These are phyloP conservation scores for Candida hispaniensis DNA, from an alignment of 805 yeast species.

Conservation along the genomic window DNA sequence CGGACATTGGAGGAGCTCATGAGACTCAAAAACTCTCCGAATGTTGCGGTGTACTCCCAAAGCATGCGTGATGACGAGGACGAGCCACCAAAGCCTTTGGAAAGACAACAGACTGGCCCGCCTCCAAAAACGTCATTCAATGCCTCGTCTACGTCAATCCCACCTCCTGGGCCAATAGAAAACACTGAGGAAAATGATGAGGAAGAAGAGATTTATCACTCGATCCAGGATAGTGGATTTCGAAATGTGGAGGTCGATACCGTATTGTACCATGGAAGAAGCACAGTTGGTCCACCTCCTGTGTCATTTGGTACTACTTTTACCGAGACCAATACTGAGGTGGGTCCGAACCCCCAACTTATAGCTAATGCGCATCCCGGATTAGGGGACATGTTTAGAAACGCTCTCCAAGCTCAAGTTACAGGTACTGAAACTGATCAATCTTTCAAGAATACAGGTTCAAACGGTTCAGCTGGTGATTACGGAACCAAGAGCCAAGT, in stretches of 20 bases:
- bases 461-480: no score
- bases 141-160: conserved; percentile 1
- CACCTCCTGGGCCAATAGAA: conserved; percentile 3
- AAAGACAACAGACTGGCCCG: conserved; percentile 22
- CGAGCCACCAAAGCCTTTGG: conserved; percentile 16
- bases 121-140: conserved; percentile 5
- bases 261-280: conserved; percentile 55
- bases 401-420: conserved; percentile 5
- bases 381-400: conserved; percentile 5
- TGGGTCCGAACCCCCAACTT: conserved; percentile 11
- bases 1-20: conserved; percentile 31
- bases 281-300: conserved; percentile 37
- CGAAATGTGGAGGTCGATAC: conserved; percentile 71
- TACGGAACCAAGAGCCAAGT: no score
- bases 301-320: conserved; percentile 10
- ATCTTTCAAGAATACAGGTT: neutral
- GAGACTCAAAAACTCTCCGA: conserved; percentile 23
- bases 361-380: conserved; percentile 7
- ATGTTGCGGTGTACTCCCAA: conserved; percentile 5
- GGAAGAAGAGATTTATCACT: conserved; percentile 57
- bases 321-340: conserved; percentile 11
- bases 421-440: conserved; percentile 1
- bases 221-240: conserved; percentile 67
- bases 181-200: conserved; percentile 38
- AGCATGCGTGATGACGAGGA: conserved; percentile 9